Percentiles rank a stretch among this genome's conserved stretches.
Conservation (phyloP, 169 alveolate species). For the Cryptosporidium ryanae region DNA sequence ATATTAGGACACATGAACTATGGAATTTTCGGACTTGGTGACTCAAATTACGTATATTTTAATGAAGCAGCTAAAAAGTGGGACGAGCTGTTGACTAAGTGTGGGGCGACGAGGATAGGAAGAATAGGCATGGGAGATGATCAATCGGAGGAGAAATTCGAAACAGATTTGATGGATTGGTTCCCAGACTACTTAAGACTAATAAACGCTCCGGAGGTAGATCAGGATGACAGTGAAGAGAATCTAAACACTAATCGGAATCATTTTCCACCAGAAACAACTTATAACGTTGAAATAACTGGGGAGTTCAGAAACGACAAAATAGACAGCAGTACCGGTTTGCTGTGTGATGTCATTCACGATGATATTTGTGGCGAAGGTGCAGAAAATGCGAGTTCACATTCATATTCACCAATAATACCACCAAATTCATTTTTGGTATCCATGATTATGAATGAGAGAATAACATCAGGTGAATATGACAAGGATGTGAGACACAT, state of each 20-base stretch:
- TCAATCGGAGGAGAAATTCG: conserved; percentile 78
- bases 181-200: conserved; percentile 76
- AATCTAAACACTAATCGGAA: too few relatives aligned
- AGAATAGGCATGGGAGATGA: conserved; percentile 78
- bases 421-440: conserved; percentile 73
- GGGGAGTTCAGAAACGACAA: conserved; percentile 13
- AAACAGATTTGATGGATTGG: conserved; percentile 77
- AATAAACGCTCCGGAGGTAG: conserved; percentile 75
- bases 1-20: conserved; percentile 15
- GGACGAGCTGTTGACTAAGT: conserved; percentile 75
- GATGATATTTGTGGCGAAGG: not conserved
- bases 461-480: conserved; percentile 72
- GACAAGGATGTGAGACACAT: conserved; percentile 76
- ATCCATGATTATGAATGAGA: conserved; percentile 51
- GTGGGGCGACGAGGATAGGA: conserved; percentile 79
- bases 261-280: conserved; percentile 31
- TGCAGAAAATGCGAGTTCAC: not conserved
- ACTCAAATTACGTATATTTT: conserved; percentile 78
- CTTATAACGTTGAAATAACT: conserved; percentile 11
- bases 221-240: conserved; percentile 48
- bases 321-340: conserved; percentile 10
- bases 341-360: not conserved
- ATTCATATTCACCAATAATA: conserved; percentile 41
- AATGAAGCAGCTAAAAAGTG: conserved; percentile 79
- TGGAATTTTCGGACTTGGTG: conserved; percentile 81